Conservation (phyloP, 148 eudicot genomes). For the Selenicereus undatus region DNA sequence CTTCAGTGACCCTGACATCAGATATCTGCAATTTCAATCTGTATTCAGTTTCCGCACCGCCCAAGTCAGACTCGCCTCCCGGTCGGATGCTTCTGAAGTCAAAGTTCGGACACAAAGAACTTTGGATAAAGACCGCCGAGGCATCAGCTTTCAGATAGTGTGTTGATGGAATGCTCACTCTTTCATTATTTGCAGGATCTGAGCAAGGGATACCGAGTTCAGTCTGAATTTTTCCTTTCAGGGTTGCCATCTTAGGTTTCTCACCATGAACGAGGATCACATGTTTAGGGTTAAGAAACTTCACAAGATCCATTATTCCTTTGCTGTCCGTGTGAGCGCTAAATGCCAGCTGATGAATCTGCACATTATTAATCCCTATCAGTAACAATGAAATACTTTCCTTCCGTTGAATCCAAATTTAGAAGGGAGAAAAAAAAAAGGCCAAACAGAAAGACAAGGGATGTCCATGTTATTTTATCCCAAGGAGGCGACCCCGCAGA, state of each 20-base stretch:
- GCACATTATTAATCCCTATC: conserved; percentile 10
- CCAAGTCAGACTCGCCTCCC: conserved; percentile 28
- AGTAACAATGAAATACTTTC: not conserved
- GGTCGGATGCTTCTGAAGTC: conserved; percentile 36
- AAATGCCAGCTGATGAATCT: conserved; percentile 86
- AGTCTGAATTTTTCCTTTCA: conserved; percentile 57
- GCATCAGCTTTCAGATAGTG: conserved; percentile 57
- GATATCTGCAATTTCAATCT: conserved; percentile 37
- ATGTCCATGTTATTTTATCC: too few relatives aligned
- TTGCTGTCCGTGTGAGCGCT: conserved; percentile 96
- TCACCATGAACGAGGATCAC: conserved; percentile 95
- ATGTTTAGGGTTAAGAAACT: conserved; percentile 77
- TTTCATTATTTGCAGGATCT: conserved; percentile 63
- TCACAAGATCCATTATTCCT: conserved; percentile 96
- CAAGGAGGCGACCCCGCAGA: too few relatives aligned
- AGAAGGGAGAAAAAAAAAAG: too few relatives aligned
- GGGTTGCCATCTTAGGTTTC: conserved; percentile 71
- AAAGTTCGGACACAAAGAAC: conserved; percentile 64
- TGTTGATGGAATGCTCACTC: conserved; percentile 52
- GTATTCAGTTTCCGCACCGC: conserved; percentile 4
- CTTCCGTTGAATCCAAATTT: too few relatives aligned
- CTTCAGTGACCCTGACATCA: conserved; percentile 67
- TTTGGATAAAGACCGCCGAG: conserved; percentile 46
- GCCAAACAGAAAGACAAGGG: too few relatives aligned
- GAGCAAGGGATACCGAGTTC: conserved; percentile 68